These are phyloP conservation scores for Wickerhamomyces hampshirensis DNA, from an alignment of 805 yeast species.

Conservation along the genomic window DNA sequence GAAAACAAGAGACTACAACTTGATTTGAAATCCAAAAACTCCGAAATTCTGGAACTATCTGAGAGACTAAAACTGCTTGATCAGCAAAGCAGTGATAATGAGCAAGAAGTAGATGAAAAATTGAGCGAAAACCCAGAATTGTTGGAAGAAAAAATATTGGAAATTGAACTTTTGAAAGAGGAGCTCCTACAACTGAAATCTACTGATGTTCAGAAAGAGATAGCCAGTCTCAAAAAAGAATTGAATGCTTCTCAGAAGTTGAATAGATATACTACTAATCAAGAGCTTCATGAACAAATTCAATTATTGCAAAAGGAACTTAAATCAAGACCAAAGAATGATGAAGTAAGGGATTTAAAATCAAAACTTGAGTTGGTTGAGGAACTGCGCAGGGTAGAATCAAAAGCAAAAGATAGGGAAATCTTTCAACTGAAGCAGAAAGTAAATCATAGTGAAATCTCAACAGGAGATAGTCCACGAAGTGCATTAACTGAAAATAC, in stretches of 20 bases:
- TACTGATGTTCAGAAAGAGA: constrained; percentile 2
- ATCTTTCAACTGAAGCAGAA: constrained; percentile 18
- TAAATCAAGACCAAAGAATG: constrained; percentile 35
- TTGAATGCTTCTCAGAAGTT: constrained; percentile 7
- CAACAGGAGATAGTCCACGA: neutral
- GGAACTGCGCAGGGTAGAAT: constrained; percentile 27
- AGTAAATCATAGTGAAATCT: constrained; percentile 2
- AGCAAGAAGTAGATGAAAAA: constrained; percentile 2
- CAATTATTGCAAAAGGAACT: constrained; percentile 18
- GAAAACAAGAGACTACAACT: constrained; percentile 1
- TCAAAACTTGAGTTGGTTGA: constrained; percentile 39
- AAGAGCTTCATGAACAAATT: constrained; percentile 24
- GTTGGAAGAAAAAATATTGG: constrained; percentile 20
- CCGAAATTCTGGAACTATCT: constrained; percentile 2
- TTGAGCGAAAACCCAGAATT: constrained; percentile 12
- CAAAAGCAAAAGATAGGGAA: constrained; percentile 24
- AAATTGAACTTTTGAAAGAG: constrained; percentile 21
- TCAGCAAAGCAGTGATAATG: neutral
- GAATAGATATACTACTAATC: constrained; percentile 15
- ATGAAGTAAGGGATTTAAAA: constrained; percentile 40
- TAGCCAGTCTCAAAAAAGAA: constrained; percentile 3
- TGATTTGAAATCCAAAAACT: constrained; percentile 2
- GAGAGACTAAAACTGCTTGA: neutral
- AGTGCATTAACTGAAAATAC: neutral
- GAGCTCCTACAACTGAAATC: constrained; percentile 16